Conservation (phyloP, 176 grass and related monocot genomes). For the Stipa capillata region DNA sequence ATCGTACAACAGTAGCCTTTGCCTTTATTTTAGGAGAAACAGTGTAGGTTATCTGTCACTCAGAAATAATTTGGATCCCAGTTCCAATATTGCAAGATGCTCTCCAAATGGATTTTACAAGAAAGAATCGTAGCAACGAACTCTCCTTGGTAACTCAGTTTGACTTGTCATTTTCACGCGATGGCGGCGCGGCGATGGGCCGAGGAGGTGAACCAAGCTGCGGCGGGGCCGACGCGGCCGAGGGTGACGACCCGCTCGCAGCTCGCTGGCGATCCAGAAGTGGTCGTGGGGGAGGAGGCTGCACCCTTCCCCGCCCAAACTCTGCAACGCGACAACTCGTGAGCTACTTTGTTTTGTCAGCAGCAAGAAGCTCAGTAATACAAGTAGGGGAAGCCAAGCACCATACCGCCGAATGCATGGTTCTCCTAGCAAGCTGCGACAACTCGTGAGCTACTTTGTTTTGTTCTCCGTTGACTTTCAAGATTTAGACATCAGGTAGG, state of each 20-base stretch:
- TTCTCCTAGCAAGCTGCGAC: too few relatives aligned
- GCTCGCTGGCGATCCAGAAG: conserved; percentile 86
- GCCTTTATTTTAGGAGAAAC: neutral
- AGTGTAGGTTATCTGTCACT: neutral
- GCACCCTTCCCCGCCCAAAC: conserved; percentile 42
- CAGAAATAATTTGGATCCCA: neutral
- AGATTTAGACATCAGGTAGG: too few relatives aligned
- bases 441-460: too few relatives aligned
- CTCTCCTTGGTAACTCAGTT: neutral
- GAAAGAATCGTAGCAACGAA: neutral
- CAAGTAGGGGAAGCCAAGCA: too few relatives aligned
- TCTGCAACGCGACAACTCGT: conserved; percentile 30
- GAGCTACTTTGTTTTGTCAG: too few relatives aligned
- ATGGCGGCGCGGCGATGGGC: too few relatives aligned
- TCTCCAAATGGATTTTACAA: neutral
- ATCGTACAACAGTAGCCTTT: neutral
- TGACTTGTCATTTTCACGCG: neutral
- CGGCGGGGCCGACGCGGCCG: conserved; percentile 56
- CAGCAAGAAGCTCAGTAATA: too few relatives aligned
- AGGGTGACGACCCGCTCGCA: conserved; percentile 76
- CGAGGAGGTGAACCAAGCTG: conserved; percentile 42
- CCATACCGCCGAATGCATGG: too few relatives aligned
- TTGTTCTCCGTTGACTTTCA: too few relatives aligned
- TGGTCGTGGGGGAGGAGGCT: conserved; percentile 74
- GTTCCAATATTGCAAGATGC: neutral